Evolutionary conservation across 129 eudicot genomes (phyloP).

Genomic region (Rutidosis leptorrhynchoides): DNA sequence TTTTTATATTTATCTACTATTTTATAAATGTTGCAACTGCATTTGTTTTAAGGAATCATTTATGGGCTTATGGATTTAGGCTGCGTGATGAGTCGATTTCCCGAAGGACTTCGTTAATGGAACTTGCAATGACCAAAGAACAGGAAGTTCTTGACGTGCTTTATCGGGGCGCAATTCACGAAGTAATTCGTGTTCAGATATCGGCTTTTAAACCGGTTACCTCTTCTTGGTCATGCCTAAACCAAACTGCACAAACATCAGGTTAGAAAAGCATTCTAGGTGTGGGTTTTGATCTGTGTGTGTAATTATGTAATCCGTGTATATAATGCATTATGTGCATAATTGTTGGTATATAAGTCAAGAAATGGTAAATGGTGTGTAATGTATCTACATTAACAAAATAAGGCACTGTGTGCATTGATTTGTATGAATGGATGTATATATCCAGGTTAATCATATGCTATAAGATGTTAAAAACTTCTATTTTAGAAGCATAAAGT

Average conservation of each 20-base stretch:
- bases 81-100: slow-evolving; percentile 63
- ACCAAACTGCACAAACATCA: slow-evolving; percentile 23
- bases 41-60: not conserved
- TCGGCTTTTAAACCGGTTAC: slow-evolving; percentile 52
- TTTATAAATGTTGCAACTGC: not conserved
- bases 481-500: slow-evolving; percentile 9
- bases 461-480: slow-evolving; percentile 12
- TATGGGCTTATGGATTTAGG: slow-evolving; percentile 74
- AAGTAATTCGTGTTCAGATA: slow-evolving; percentile 81
- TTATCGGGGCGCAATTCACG: slow-evolving; percentile 83
- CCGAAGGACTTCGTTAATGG: slow-evolving; percentile 49
- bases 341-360: slow-evolving; percentile 18
- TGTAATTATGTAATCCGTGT: not conserved
- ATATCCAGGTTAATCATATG: slow-evolving; percentile 20
- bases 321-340: slow-evolving; percentile 25
- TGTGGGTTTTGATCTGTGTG: not conserved
- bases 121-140: slow-evolving; percentile 53
- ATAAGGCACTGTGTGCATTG: slow-evolving; percentile 15
- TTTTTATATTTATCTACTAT: not conserved
- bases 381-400: slow-evolving; percentile 12
- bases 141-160: slow-evolving; percentile 79
- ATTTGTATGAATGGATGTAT: slow-evolving; percentile 28
- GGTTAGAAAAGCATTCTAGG: slow-evolving; percentile 16
- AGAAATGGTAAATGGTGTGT: slow-evolving; percentile 17
- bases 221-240: slow-evolving; percentile 57